Evolutionary conservation across 345 rosid genomes (phyloP), one percentile per base, ranked within the genome.

Genomic region (Diplotaxis tenuifolia): DNA sequence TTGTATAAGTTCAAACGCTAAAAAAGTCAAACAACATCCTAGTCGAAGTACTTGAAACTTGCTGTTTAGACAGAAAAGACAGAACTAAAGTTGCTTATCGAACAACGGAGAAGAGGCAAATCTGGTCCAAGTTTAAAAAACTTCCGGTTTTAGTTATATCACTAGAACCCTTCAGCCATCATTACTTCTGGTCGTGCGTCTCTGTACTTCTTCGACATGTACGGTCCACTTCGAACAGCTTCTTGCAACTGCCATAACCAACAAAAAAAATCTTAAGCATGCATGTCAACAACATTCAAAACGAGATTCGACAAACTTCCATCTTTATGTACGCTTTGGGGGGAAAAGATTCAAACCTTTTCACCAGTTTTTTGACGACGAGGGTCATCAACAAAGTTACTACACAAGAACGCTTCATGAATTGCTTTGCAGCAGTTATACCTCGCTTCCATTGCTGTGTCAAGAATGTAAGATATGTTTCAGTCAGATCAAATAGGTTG

Each of bases 221-320:
- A 91, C 5, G 97, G 97, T 54, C 96, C 97, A 67, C 82, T 92
- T 69, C 81, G 76, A 64, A 91, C 92, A 73, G 96, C 90, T 81
- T 87, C 97, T 66, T 85, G 88, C 84, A 95, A 79, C 99, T 95
- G 90, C 76, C 70, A 70, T 9, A 73, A 71, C 49, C 27, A 18
- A 59, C 19, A 49, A 10, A 38, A 11, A 25, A 16, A n/a, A n/a
- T n/a, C n/a, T 47, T 11, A 49, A 58, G 9, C 64, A 31, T n/a
- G n/a, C n/a, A n/a, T 47, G 49, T 65, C 47, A 60, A n/a, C 20
- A n/a, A 63, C 1, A 27, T 47, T 72, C 29, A 25, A 0, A 38
- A 5, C 42, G 22, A 63, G 16, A 23, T 40, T 27, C 40, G 15
- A 31, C 3, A 63, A 42, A 53, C 52, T 68, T 60, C 32, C 36